phyloP scores from a whole-genome alignment of 1,284 basidiomycete species.

The Polyporus tsugae region DNA sequence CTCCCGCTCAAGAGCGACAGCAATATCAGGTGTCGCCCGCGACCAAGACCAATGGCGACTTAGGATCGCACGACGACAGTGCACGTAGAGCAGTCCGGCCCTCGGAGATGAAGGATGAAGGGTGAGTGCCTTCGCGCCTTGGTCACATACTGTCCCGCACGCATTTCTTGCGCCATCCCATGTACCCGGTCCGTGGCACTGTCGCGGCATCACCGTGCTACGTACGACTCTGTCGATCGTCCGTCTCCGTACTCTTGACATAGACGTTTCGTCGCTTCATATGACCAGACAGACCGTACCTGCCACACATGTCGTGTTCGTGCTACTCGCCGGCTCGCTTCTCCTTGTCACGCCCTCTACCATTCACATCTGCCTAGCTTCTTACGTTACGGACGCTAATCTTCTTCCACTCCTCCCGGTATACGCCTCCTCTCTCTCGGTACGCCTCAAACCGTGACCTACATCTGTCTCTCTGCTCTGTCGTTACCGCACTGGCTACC shows the following conservation, averaged over 20 bases:
- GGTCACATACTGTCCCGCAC: conserved; percentile 23
- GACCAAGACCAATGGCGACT: conserved; percentile 27
- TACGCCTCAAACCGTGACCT: conserved; percentile 40
- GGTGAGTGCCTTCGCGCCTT: conserved; percentile 68
- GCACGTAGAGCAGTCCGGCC: conserved; percentile 53
- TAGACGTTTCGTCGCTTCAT: conserved; percentile 23
- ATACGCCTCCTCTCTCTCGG: conserved; percentile 29
- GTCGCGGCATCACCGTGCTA: conserved; percentile 37
- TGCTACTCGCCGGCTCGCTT: conserved; percentile 14
- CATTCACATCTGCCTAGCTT: conserved; percentile 37
- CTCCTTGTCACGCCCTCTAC: conserved; percentile 10
- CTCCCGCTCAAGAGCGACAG: conserved; percentile 71
- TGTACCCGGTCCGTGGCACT: conserved; percentile 24
- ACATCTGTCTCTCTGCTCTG: conserved; percentile 28
- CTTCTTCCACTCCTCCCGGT: conserved; percentile 35
- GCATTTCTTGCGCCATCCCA: conserved; percentile 17
- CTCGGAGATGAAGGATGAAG: conserved; percentile 92
- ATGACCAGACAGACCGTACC: conserved; percentile 26
- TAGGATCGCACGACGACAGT: conserved; percentile 12
- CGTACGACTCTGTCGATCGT: conserved; percentile 30
- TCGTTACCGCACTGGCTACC: conserved; percentile 22
- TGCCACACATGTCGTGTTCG: conserved; percentile 20
- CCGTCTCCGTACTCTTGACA: conserved; percentile 28
- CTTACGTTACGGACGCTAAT: conserved; percentile 43
- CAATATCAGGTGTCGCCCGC: conserved; percentile 45